phyloP scores from a whole-genome alignment of 2,329 filamentous ascomycete genomes.

The Verticillium albo-atrum region DNA sequence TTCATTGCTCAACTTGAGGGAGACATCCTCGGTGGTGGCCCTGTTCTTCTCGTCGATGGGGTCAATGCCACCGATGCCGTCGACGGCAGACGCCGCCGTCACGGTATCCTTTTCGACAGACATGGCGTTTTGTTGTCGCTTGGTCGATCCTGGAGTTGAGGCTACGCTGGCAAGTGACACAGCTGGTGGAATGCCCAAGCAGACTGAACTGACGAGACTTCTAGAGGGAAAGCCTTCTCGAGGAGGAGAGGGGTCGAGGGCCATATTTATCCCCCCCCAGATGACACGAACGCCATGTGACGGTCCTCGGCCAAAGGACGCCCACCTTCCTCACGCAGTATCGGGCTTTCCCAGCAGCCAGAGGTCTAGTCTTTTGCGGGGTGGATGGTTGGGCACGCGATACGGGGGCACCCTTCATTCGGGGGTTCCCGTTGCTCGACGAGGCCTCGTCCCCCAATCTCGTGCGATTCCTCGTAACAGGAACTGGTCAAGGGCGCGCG shows the following conservation, averaged over 20 bases:
- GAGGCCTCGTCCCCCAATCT: not conserved
- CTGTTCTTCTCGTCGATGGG: not conserved
- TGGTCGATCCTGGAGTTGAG: not conserved
- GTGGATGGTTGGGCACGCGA: not conserved
- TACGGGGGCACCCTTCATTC: not conserved
- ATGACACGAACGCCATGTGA: not conserved
- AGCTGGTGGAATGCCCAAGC: not conserved
- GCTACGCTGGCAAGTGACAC: not conserved
- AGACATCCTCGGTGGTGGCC: not conserved
- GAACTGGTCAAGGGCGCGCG: not conserved
- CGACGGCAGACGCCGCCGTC: not conserved
- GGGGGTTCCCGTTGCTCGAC: not conserved
- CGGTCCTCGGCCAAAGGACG: not conserved
- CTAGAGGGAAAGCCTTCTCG: not conserved
- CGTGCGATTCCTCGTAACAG: not conserved
- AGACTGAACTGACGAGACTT: not conserved
- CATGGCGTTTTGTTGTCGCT: not conserved
- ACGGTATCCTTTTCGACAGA: constrained; percentile 1
- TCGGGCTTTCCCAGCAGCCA: not conserved
- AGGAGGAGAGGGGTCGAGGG: not conserved
- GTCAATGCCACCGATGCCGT: not conserved
- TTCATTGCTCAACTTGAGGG: constrained; percentile 19
- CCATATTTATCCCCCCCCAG: not conserved
- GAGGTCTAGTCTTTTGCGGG: not conserved
- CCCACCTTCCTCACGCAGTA: not conserved